Evolutionary conservation across 805 yeast genomes (phyloP).

Genomic region (Zygotorulaspora sp.): DNA sequence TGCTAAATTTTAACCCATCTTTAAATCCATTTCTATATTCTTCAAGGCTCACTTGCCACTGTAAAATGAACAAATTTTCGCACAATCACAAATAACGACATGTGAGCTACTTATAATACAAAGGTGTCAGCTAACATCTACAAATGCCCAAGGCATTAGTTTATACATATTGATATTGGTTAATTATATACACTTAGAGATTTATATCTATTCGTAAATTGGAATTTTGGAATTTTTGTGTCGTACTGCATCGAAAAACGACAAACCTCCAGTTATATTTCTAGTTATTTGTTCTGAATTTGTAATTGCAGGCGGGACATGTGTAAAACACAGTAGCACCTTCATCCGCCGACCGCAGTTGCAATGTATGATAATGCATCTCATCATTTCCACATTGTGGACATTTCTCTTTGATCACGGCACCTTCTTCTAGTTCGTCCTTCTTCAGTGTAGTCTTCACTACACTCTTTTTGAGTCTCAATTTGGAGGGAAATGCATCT

Average conservation of each 20-base stretch:
- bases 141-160: too few species aligned
- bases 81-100: conserved; percentile 5
- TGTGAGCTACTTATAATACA: neutral
- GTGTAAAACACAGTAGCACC: conserved; percentile 99
- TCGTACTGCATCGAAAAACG: too few species aligned
- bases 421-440: conserved; percentile 87
- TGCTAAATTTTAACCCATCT: too few species aligned
- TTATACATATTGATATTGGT: too few species aligned
- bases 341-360: conserved; percentile 96
- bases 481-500: conserved; percentile 87
- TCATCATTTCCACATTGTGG: conserved; percentile 98
- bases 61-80: conserved; percentile 5
- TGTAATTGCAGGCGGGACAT: conserved; percentile 87
- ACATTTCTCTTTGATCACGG: conserved; percentile 94
- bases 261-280: too few species aligned
- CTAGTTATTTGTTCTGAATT: conserved; percentile 88
- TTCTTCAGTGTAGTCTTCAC: conserved; percentile 80
- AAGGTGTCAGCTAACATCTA: neutral
- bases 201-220: too few species aligned
- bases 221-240: too few species aligned
- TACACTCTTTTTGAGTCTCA: conserved; percentile 76
- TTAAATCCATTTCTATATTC: neutral
- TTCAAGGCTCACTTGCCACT: conserved; percentile 2
- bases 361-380: conserved; percentile 96
- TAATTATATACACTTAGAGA: too few species aligned